These are phyloP conservation scores for Suillus tomentosus DNA, from an alignment of 768 basidiomycete species.

Conservation along the genomic window DNA sequence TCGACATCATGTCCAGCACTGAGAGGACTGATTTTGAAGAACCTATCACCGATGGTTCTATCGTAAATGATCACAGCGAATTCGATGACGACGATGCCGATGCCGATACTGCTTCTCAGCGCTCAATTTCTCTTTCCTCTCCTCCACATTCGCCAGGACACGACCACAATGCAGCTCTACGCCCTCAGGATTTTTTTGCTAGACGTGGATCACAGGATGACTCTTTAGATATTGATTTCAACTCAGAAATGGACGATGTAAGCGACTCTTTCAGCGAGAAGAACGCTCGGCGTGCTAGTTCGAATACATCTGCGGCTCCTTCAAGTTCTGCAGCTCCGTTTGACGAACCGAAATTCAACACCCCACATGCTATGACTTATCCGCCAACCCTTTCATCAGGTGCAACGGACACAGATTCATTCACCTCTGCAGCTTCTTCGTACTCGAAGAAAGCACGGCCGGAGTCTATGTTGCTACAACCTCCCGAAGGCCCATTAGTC, in stretches of 20 bases:
- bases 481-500: conserved; percentile 59
- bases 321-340: conserved; percentile 42
- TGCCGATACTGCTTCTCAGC: conserved; percentile 78
- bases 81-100: conserved; percentile 45
- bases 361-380: conserved; percentile 47
- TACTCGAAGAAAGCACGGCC: conserved; percentile 69
- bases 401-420: conserved; percentile 55
- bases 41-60: conserved; percentile 10
- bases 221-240: conserved; percentile 55
- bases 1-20: conserved; percentile 5
- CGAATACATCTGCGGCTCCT: conserved; percentile 52
- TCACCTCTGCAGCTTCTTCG: conserved; percentile 61
- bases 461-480: conserved; percentile 72
- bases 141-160: conserved; percentile 55
- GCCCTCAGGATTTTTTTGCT: conserved; percentile 32
- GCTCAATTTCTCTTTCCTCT: conserved; percentile 75
- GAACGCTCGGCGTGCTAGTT: conserved; percentile 42
- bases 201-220: conserved; percentile 48
- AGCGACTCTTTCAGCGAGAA: conserved; percentile 47
- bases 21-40: background rate
- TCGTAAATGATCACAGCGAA: conserved; percentile 10
- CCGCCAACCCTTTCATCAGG: conserved; percentile 53
- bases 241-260: conserved; percentile 54
- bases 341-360: conserved; percentile 38
- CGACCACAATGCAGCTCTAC: conserved; percentile 26